Evolutionary conservation across 805 yeast genomes (phyloP).

Genomic region (Candida schatavii): DNA sequence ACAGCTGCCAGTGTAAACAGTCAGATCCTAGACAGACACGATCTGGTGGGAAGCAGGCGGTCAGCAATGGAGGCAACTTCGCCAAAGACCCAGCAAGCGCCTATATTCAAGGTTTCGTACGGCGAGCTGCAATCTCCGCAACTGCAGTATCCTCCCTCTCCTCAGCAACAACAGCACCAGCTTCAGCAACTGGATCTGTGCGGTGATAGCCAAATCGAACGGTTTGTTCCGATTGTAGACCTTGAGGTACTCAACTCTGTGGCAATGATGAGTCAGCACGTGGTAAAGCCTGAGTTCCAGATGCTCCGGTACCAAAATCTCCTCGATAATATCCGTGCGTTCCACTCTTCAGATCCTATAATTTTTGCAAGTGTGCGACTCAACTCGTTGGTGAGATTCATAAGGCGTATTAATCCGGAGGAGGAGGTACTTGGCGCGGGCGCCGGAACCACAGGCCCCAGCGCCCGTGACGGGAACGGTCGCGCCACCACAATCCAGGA

Average conservation of each 20-base stretch:
- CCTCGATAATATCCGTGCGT: conserved; percentile 27
- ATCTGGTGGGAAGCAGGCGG: not conserved
- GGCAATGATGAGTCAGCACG: conserved; percentile 17
- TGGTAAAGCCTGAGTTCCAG: conserved; percentile 29
- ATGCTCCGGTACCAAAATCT: conserved; percentile 29
- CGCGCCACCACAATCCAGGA: too few relatives aligned
- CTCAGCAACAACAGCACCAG: not conserved
- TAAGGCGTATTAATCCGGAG: conserved; percentile 12
- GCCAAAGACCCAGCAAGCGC: not conserved
- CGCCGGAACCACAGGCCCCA: too few relatives aligned
- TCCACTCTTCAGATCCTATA: conserved; percentile 35
- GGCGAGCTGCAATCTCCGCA: not conserved
- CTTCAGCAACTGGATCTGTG: not conserved
- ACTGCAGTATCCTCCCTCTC: not conserved
- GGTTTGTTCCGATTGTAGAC: conserved; percentile 20
- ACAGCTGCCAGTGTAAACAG: too few relatives aligned
- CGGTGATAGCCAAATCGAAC: conserved; percentile 9
- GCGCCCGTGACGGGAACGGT: too few relatives aligned
- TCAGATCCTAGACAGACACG: not conserved
- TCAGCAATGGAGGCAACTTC: not conserved
- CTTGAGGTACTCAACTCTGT: conserved; percentile 23
- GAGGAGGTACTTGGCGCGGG: not conserved
- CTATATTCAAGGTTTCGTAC: not conserved
- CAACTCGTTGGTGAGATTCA: conserved; percentile 28
- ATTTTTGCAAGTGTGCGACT: conserved; percentile 35